Percentiles rank a stretch among this genome's conserved stretches.
phyloP scores from a whole-genome alignment of 768 basidiomycete species.

The Kondoa subrosea region DNA sequence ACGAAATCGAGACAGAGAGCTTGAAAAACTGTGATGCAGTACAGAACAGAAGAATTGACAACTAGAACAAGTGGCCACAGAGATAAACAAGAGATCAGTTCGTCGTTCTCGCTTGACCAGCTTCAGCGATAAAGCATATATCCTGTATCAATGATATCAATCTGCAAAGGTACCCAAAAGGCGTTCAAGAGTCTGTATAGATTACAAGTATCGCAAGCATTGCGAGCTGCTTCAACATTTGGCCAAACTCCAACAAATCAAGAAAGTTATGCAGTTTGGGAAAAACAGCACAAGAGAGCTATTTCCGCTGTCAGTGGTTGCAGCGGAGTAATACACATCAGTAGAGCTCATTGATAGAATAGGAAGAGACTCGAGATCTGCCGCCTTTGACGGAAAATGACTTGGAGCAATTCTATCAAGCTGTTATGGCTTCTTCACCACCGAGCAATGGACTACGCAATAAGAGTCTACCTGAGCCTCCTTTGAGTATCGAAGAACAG shows the following conservation, averaged over 20 bases:
- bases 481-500: background rate
- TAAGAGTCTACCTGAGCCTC: background rate
- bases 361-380: background rate
- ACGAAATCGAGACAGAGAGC: too few relatives aligned
- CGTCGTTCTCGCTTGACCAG: background rate
- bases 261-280: background rate
- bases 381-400: background rate
- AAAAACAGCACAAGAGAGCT: background rate
- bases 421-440: background rate
- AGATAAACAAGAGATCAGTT: background rate
- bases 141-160: too few relatives aligned
- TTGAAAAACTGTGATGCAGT: too few relatives aligned
- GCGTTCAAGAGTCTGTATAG: background rate
- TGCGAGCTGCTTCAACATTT: background rate
- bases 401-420: background rate
- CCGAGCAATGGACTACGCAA: background rate
- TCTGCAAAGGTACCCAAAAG: background rate
- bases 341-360: background rate
- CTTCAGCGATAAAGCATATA: background rate
- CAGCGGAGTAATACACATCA: too few relatives aligned
- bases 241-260: background rate
- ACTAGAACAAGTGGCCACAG: background rate
- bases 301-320: background rate
- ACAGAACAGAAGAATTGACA: background rate
- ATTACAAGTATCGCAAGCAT: background rate